Evolutionary conservation across 177 flowering plant genomes (phyloP), one percentile per base, ranked within the genome.

Genomic region (Vitis hybrid): DNA sequence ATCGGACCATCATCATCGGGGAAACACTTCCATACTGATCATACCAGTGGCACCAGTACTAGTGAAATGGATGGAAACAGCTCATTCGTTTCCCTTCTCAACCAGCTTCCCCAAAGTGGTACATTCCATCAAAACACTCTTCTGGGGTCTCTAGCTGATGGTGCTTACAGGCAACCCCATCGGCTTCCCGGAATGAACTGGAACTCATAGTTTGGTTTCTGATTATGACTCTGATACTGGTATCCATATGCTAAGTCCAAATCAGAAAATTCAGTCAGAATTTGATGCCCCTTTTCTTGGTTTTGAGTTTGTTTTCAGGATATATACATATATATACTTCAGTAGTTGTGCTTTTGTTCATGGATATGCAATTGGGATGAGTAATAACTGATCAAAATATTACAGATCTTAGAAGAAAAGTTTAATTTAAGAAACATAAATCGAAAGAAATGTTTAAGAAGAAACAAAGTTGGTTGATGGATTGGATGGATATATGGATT

Each of bases 111-210:
- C 3, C 80, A 74, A 55, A 52, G 55, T 34, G 54, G 54, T 14
- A 34, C 54, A 10, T 66, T 70, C 52, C 72, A 76, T 61, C 59
- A 72, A 0, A 76, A 65, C 50, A 8, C 67, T 0, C 50, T 67
- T 13, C 72, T 90, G 29, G 90, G 85, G 45, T 73, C 84, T 12
- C 74, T 84, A 19, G 82, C 82, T 0, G 90, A 87, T 50, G 88
- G 85, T 1, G 78, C 72, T 65, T 80, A 82, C 50, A 65, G 86
- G 61, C 86, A 81, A 53, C 84, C 78, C 3, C 82, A 82, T 72
- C 85, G 80, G 19, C 78, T 83, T 19, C 76, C 82, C 1, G 81
- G 81, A 67, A 79, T 88, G 78, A 86, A 85, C 60, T 90, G 94
- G 94, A 73, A 78, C 81, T 71, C 86, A 26, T 84, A 78, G 69